Conservation (phyloP, 106 monocot genomes). For the Agapanthus africanus region DNA sequence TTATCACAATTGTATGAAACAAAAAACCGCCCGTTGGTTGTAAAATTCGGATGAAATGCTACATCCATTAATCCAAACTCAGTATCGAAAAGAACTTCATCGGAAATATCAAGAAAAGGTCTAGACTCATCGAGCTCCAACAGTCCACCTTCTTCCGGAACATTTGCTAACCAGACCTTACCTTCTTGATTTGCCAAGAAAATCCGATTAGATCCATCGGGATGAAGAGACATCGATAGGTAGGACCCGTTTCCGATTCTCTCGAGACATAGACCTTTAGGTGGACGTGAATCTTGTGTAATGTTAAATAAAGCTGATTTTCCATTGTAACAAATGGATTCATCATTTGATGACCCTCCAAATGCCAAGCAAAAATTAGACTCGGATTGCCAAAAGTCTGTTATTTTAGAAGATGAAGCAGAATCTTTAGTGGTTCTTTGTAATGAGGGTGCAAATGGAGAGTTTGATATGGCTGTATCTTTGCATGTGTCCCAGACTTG, state of each 20-base stretch:
- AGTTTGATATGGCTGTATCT: constrained; percentile 38
- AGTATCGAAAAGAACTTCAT: constrained; percentile 50
- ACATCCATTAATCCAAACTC: constrained; percentile 71
- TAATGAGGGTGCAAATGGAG: constrained; percentile 63
- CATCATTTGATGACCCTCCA: constrained; percentile 45
- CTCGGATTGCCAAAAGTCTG: constrained; percentile 73
- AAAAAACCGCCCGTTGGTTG: constrained; percentile 63
- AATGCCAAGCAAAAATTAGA: constrained; percentile 72
- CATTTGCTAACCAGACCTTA: constrained; percentile 69
- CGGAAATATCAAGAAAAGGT: constrained; percentile 81
- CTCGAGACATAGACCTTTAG: constrained; percentile 85
- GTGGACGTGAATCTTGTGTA: constrained; percentile 28
- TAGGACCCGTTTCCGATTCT: constrained; percentile 68
- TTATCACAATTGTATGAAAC: constrained; percentile 75
- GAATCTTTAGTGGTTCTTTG: constrained; percentile 22
- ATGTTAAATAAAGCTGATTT: constrained; percentile 55
- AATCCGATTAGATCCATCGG: constrained; percentile 90
- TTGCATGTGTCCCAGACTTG: constrained; percentile 83
- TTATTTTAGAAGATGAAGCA: constrained; percentile 49
- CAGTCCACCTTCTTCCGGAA: constrained; percentile 54
- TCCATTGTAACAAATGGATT: constrained; percentile 69
- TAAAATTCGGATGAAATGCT: constrained; percentile 84
- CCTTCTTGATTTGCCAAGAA: constrained; percentile 78
- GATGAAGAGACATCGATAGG: constrained; percentile 71
- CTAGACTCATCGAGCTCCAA: constrained; percentile 50